Evolutionary conservation across 208 protist genomes (phyloP).

Genomic region (Leptomonas seymouri): DNA sequence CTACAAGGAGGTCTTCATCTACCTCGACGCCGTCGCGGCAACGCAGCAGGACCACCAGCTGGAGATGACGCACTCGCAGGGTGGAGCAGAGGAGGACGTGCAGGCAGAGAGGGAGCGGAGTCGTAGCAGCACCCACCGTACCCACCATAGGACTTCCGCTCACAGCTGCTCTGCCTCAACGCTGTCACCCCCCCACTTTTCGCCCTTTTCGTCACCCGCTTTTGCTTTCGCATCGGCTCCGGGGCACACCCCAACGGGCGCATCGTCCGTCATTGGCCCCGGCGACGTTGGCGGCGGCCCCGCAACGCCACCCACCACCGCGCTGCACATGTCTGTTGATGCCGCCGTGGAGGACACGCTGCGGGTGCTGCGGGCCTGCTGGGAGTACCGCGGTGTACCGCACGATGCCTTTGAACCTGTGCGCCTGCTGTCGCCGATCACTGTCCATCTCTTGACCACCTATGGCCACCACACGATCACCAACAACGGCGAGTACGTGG

Average conservation of each 20-base stretch:
- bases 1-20: conserved; percentile 48
- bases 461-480: conserved; percentile 60
- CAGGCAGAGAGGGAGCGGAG: not conserved
- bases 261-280: not conserved
- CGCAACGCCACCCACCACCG: not conserved
- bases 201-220: not conserved
- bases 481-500: conserved; percentile 44
- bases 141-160: not conserved
- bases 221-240: not conserved
- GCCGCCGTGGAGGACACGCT: conserved; percentile 46
- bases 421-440: conserved; percentile 41
- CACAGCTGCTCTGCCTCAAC: not conserved
- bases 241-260: not conserved
- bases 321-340: conserved; percentile 32
- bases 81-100: conserved; percentile 16
- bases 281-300: not conserved
- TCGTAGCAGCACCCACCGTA: not conserved
- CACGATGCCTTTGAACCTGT: conserved; percentile 73
- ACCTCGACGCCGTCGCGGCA: conserved; percentile 34
- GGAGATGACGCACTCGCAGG: not conserved
- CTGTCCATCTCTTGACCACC: conserved; percentile 55
- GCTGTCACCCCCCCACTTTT: too few relatives aligned
- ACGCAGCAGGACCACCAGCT: conserved; percentile 3
- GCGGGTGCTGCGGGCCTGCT: conserved; percentile 57
- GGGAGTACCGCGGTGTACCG: conserved; percentile 51